phyloP scores from a whole-genome alignment of 2,329 filamentous ascomycete species.

The Zalaria sp. region DNA sequence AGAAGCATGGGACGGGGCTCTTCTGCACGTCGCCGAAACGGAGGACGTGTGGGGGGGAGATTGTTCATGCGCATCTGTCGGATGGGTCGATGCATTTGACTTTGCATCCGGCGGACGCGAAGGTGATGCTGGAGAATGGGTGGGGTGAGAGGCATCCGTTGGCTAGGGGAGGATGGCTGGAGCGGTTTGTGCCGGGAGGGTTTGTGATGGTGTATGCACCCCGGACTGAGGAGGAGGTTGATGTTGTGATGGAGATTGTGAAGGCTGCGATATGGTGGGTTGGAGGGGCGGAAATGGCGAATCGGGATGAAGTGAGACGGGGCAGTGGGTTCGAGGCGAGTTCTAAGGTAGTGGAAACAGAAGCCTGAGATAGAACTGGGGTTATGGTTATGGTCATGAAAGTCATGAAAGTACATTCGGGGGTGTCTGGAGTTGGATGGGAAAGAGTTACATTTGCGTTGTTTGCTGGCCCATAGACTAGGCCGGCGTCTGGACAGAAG shows the following conservation, averaged over 20 bases:
- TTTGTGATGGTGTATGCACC: slow-evolving; percentile 80
- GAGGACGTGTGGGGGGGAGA: slow-evolving; percentile 63
- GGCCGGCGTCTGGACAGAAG: too few relatives aligned
- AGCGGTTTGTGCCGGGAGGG: slow-evolving; percentile 54
- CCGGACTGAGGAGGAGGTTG: slow-evolving; percentile 51
- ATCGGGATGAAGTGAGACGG: slow-evolving; percentile 5
- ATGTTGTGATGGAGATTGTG: slow-evolving; percentile 54
- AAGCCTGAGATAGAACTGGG: too few relatives aligned
- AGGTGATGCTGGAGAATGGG: slow-evolving; percentile 54
- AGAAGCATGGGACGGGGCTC: slow-evolving; percentile 67
- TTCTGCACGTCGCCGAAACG: slow-evolving; percentile 55
- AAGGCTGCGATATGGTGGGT: slow-evolving; percentile 62
- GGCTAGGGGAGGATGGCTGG: slow-evolving; percentile 51
- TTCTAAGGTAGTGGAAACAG: too few relatives aligned
- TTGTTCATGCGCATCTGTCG: slow-evolving; percentile 65
- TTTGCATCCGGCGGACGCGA: slow-evolving; percentile 65
- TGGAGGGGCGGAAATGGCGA: slow-evolving; percentile 20
- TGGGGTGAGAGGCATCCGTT: slow-evolving; percentile 63
- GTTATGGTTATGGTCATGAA: too few relatives aligned
- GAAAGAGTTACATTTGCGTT: too few relatives aligned
- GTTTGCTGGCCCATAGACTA: too few relatives aligned
- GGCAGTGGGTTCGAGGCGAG: neutral
- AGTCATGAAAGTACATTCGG: too few relatives aligned
- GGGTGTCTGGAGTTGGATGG: too few relatives aligned
- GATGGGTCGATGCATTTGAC: slow-evolving; percentile 69